Evolutionary conservation across 164 flowering plant genomes (phyloP).

Genomic region (Kalanchoe fedtschenkoi): DNA sequence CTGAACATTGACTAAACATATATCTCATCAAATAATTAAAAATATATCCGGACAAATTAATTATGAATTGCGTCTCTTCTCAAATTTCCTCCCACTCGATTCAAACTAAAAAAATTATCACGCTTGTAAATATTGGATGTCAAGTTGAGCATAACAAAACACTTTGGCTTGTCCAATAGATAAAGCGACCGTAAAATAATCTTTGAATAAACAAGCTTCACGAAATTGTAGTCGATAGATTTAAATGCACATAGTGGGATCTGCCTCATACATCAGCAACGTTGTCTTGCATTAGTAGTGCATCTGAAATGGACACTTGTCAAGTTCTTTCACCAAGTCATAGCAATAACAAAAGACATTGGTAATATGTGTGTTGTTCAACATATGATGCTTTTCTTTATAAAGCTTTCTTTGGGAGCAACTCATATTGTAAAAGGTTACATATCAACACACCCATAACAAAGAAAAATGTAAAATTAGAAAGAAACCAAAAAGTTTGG

Average conservation of each 20-base stretch:
- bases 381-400: neutral
- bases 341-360: neutral
- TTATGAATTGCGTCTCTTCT: no score
- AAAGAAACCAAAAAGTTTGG: neutral
- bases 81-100: no score
- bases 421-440: neutral
- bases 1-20: no score
- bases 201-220: no score
- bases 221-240: no score
- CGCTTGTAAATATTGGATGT: no score
- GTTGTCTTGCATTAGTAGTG: neutral
- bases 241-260: neutral
- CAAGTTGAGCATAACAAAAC: neutral
- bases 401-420: neutral
- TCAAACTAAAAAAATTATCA: no score
- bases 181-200: no score
- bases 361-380: no score
- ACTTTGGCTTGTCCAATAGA: neutral
- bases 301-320: no score
- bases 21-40: no score
- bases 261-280: neutral
- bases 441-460: constrained; percentile 1
- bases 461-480: neutral
- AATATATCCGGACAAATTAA: no score
- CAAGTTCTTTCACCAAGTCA: neutral